Base-by-base conservation (phyloP, 2,329 filamentous ascomycete species). In the Colletotrichum abscissum region DNA sequence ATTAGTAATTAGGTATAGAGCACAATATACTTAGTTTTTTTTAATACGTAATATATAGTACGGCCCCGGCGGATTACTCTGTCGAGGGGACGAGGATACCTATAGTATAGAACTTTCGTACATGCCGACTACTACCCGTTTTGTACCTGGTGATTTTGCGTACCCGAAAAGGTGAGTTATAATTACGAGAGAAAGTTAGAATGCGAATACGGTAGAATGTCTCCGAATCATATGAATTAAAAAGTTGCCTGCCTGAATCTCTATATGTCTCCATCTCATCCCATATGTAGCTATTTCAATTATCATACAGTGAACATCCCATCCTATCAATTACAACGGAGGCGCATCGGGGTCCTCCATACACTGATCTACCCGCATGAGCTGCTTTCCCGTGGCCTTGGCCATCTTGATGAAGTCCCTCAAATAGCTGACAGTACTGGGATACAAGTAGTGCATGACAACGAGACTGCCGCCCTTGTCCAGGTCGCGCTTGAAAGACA, bases 361-460 rank as follows among this genome's bases (percentile, higher is more conserved):
- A 49, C 42, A 49, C 19, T 49, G 42, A 49, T 49, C 42, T 9
- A 49, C 42, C 4, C 42, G 19, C 42, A 49, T 49, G 4, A 49
- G 42, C 19, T 49, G 42, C 42, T 49, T 49, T 49, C 42, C 42
- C 19, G 42, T 49, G 42, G 42, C 42, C 84, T 92, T 92, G 24
- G 91, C 91, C 75, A 91, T 87, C 76, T 84, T 83, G 78, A 93
- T 93, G 77, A 93, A 92, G 80, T 92, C 86, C 69, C 86, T 83
- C 58, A 93, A 84, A 78, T 93, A 92, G 69, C 82, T 81, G n/a
- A 93, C 91, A 0, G 92, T 94, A 60, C 85, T 88, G 52, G 89
- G 86, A 78, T 91, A 92, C 33, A 93, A 81, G 80, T 92, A 94
- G 81, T 94, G 92, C 87, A 93, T 88, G 19, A 94, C 92, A 0